phyloP scores from a whole-genome alignment of 208 protist species.

The Trypanosoma scelopori region DNA sequence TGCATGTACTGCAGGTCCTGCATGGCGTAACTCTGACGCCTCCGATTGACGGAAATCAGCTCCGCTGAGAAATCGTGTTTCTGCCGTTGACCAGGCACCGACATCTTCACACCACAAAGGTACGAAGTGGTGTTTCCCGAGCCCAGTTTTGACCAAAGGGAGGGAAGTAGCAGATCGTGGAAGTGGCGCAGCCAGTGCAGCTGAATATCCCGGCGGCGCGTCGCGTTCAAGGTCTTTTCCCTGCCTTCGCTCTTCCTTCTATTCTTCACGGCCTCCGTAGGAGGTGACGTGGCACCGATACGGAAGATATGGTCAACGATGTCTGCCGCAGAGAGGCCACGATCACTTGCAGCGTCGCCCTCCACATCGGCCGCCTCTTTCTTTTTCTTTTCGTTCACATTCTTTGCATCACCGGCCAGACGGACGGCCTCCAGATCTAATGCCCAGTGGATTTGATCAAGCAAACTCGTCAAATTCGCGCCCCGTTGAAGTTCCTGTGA shows the following conservation, averaged over 20 bases:
- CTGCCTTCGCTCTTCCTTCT: neutral
- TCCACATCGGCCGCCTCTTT: neutral
- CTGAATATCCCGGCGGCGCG: conserved; percentile 8
- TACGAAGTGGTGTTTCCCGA: conserved; percentile 7
- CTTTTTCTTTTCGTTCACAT: neutral
- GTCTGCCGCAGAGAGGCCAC: neutral
- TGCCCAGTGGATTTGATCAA: conserved; percentile 3
- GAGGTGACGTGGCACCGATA: neutral
- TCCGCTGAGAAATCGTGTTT: neutral
- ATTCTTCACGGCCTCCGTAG: neutral
- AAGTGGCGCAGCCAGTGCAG: conserved; percentile 24
- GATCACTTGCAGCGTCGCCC: neutral
- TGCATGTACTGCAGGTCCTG: conserved; percentile 20
- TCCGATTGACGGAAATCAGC: neutral
- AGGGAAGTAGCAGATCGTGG: neutral
- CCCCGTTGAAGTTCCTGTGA: no score
- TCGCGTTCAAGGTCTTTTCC: neutral
- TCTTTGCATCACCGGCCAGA: neutral
- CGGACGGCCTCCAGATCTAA: neutral
- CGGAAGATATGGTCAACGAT: conserved; percentile 14
- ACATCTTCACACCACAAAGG: conserved; percentile 8
- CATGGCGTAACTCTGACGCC: conserved; percentile 15
- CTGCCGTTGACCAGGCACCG: neutral
- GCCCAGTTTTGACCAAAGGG: neutral
- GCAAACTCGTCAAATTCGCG: neutral